Conservation (phyloP, 2,329 filamentous ascomycete genomes). For the Cercospora sp. region DNA sequence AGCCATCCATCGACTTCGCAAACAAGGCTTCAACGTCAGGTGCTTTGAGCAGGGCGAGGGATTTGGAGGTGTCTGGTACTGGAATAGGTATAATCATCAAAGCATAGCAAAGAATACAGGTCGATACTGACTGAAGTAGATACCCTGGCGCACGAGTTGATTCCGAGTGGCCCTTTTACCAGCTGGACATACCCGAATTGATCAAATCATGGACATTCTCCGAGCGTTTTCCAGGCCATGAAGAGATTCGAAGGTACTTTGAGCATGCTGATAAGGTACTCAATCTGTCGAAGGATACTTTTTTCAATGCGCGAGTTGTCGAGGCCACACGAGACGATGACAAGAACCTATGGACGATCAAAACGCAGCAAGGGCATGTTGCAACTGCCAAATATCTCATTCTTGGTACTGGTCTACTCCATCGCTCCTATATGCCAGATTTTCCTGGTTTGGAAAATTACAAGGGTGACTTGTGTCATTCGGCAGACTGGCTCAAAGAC, state of each 20-base stretch:
- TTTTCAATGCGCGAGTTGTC: constrained; percentile 59
- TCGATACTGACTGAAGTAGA: not conserved
- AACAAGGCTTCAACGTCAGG: constrained; percentile 38
- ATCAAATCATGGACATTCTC: constrained; percentile 57
- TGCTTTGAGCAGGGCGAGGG: constrained; percentile 41
- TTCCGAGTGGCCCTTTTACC: constrained; percentile 50
- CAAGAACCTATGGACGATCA: constrained; percentile 53
- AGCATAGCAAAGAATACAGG: not conserved
- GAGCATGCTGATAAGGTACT: constrained; percentile 60
- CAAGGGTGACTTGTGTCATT: constrained; percentile 45
- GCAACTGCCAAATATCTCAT: constrained; percentile 41
- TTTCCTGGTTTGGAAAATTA: constrained; percentile 42
- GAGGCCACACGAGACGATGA: constrained; percentile 54
- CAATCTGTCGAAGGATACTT: constrained; percentile 57
- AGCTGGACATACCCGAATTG: constrained; percentile 50
- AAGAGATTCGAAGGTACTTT: constrained; percentile 59
- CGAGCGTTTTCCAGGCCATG: constrained; percentile 36
- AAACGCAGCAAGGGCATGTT: constrained; percentile 50
- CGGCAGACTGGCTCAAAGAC: constrained; percentile 43
- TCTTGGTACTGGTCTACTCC: constrained; percentile 42
- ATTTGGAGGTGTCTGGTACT: constrained; percentile 44
- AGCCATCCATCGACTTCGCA: constrained; percentile 39
- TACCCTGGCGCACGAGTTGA: constrained; percentile 53
- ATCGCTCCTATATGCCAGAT: constrained; percentile 43
- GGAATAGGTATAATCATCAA: constrained; percentile 37